Percentiles rank a stretch among this genome's conserved stretches.
Conservation (phyloP, 2,329 filamentous ascomycete species). For the Colletotrichum spaethianum region DNA sequence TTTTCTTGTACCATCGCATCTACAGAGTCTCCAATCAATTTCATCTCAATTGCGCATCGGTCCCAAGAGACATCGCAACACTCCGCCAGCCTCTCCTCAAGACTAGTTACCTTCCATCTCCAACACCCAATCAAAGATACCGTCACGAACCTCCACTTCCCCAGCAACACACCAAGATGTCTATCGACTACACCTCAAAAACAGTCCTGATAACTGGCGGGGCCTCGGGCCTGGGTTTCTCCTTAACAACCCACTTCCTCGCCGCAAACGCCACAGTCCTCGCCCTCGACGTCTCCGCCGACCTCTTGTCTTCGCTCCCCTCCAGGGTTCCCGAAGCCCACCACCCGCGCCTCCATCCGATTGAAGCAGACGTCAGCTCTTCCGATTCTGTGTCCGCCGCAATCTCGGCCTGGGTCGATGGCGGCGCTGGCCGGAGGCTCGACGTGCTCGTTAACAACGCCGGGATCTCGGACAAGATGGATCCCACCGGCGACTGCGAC, state of each 20-base stretch:
- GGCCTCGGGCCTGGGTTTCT: constrained; percentile 17
- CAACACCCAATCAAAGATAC: neutral
- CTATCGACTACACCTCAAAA: constrained; percentile 34
- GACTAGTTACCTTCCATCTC: too few species aligned
- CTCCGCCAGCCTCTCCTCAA: too few species aligned
- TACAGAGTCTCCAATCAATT: too few species aligned
- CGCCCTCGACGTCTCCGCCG: constrained; percentile 24
- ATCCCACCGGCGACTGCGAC: constrained; percentile 63
- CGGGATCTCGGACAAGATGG: constrained; percentile 70
- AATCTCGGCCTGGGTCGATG: neutral
- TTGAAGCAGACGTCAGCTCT: constrained; percentile 8
- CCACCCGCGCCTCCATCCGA: constrained; percentile 1
- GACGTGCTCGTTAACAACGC: constrained; percentile 74
- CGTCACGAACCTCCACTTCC: too few species aligned
- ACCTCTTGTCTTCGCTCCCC: constrained; percentile 6
- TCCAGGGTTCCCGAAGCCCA: constrained; percentile 5
- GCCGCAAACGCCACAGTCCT: constrained; percentile 24
- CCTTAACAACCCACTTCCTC: constrained; percentile 21
- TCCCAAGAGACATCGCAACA: too few species aligned
- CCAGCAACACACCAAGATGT: neutral
- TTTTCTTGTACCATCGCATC: too few species aligned
- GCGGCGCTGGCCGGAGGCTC: constrained; percentile 34
- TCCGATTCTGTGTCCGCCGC: constrained; percentile 9
- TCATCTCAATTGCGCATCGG: too few species aligned
- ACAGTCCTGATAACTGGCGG: constrained; percentile 31